Percentiles rank a stretch among this genome's conserved stretches.
Evolutionary conservation across 306 rosid genomes (phyloP).

Genomic region (Dalbergia cochinchinensis): DNA sequence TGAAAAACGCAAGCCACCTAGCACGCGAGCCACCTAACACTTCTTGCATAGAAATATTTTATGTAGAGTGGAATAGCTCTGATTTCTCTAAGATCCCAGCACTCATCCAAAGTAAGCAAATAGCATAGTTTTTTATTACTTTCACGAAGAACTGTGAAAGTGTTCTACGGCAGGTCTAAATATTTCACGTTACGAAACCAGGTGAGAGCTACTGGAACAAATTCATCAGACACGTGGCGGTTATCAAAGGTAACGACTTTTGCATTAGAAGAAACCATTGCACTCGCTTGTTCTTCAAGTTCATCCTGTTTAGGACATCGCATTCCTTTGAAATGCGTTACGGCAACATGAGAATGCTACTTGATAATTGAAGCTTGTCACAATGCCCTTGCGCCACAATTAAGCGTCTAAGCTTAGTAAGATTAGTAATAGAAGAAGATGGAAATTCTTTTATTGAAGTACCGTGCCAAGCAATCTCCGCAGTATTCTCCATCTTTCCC

Average conservation of each 20-base stretch:
- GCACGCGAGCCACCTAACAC: no score
- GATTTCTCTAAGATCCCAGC: background rate
- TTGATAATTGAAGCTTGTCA: no score
- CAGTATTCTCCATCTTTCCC: background rate
- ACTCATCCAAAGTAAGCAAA: background rate
- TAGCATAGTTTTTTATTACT: background rate
- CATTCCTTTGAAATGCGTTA: no score
- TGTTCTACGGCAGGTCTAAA: no score
- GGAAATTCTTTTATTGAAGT: background rate
- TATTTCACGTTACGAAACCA: background rate
- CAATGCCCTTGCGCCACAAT: no score
- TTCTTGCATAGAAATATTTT: background rate
- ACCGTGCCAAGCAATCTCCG: accelerated
- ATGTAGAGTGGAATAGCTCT: no score
- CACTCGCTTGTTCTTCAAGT: background rate
- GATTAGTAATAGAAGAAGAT: background rate
- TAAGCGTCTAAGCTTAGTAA: background rate
- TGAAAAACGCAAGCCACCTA: no score
- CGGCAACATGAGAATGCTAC: no score
- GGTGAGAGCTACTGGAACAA: no score
- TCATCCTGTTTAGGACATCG: background rate
- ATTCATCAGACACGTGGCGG: no score
- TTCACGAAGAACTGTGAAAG: background rate
- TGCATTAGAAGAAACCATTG: background rate
- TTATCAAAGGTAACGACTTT: background rate